Evolutionary conservation across 2,329 filamentous ascomycete genomes (phyloP).

Genomic region (Ophiosphaerella korrae): DNA sequence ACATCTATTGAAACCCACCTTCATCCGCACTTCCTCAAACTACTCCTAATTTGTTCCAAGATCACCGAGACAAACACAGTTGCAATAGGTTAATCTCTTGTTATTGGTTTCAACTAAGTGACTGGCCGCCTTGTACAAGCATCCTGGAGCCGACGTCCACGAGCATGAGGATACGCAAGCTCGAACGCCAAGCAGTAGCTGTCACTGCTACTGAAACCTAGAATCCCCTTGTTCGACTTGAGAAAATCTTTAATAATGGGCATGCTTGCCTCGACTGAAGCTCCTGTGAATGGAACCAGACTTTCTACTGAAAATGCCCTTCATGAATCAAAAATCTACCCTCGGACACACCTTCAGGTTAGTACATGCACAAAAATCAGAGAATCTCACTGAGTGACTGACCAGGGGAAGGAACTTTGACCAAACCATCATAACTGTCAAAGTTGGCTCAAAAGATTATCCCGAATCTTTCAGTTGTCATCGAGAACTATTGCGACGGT

Average conservation of each 20-base stretch:
- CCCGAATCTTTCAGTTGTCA: constrained; percentile 44
- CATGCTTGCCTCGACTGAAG: constrained; percentile 4
- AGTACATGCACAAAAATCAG: background rate
- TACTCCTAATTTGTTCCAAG: constrained; percentile 12
- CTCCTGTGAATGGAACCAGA: constrained; percentile 38
- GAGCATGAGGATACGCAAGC: constrained; percentile 16
- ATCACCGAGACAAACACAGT: constrained; percentile 12
- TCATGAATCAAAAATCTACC: constrained; percentile 40
- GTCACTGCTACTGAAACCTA: constrained; percentile 26
- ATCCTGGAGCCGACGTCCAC: constrained; percentile 10
- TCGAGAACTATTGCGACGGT: constrained; percentile 39
- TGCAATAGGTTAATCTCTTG: constrained; percentile 4
- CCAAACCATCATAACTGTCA: constrained; percentile 43
- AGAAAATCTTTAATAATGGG: constrained; percentile 12
- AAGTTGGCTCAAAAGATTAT: constrained; percentile 37
- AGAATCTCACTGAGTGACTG: constrained; percentile 10
- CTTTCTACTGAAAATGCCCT: constrained; percentile 45
- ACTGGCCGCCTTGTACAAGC: constrained; percentile 5
- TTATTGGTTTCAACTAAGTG: constrained; percentile 24
- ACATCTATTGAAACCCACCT: constrained; percentile 20
- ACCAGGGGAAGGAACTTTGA: constrained; percentile 40
- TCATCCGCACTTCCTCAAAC: constrained; percentile 9
- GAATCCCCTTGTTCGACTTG: constrained; percentile 7
- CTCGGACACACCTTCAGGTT: constrained; percentile 44
- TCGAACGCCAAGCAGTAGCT: constrained; percentile 30